Evolutionary conservation across 768 basidiomycete species (phyloP).

Genomic region (Russula abietina): DNA sequence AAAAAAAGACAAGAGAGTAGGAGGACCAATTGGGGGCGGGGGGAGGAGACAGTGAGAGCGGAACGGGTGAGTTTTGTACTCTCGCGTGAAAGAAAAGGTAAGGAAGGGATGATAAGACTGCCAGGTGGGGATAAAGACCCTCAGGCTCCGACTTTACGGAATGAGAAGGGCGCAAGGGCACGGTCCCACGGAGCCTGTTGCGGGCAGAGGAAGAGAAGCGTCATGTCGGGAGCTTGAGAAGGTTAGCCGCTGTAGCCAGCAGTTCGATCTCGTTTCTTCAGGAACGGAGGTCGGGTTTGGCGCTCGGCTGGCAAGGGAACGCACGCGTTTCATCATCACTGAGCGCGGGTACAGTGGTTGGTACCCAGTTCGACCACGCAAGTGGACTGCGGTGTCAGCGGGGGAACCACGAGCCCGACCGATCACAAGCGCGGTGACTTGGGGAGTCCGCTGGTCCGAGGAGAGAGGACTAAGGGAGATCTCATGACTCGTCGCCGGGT

Average conservation of each 20-base stretch:
- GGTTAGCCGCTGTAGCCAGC: slow-evolving; percentile 21
- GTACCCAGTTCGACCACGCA: background rate
- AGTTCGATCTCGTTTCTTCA: slow-evolving; percentile 24
- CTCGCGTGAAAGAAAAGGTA: slow-evolving; percentile 7
- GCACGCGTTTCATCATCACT: slow-evolving; percentile 14
- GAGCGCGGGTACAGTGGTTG: slow-evolving; percentile 6
- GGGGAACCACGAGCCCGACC: slow-evolving; percentile 8
- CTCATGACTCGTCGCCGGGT: slow-evolving; percentile 7
- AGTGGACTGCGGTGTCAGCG: slow-evolving; percentile 11
- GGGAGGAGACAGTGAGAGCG: background rate
- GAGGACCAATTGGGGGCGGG: slow-evolving; percentile 18
- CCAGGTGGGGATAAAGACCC: slow-evolving; percentile 22
- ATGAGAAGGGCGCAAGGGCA: slow-evolving; percentile 22
- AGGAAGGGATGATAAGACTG: slow-evolving; percentile 18
- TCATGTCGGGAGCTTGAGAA: slow-evolving; percentile 21
- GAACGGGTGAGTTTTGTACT: slow-evolving; percentile 12
- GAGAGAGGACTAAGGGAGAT: background rate
- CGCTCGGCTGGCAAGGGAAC: slow-evolving; percentile 25
- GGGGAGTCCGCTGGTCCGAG: slow-evolving; percentile 5
- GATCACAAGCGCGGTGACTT: slow-evolving; percentile 12
- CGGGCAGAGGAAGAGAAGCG: slow-evolving; percentile 8
- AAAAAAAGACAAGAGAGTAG: slow-evolving; percentile 5
- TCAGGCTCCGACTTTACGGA: slow-evolving; percentile 24
- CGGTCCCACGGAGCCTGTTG: slow-evolving; percentile 23
- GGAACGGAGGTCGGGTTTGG: slow-evolving; percentile 19